Base-by-base conservation (phyloP, 345 rosid genomes). In the Eucalyptus guilfoylei region DNA sequence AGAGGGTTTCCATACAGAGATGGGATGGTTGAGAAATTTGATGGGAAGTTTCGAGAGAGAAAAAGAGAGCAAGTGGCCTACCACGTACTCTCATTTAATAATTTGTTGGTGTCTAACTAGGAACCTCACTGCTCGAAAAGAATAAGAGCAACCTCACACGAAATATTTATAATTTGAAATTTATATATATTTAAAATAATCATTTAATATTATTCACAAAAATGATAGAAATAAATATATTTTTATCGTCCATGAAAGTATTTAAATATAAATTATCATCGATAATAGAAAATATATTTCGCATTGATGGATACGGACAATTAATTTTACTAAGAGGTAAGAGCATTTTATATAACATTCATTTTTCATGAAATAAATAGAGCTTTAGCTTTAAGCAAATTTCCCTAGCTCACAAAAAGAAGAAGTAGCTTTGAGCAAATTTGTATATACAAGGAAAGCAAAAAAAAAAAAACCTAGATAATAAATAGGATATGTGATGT, bases 181-280 rank as follows among this genome's bases (percentile, higher is more conserved):
- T 2, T 6, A 50, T 19, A 21, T 19, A 16, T 54, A 0, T 17
- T 19, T 1, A 1, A 54, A 54, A 2, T 24, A 24, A 55, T 24
- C 13, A 55, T 55, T 55, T 55, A n/a, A 55, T 55, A 55, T 55
- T 10, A 9, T 23, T 55, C 30, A 10, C 58, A 55, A 24, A 24
- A 9, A 55, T 4, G 28, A 55, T 19, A 9, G 0, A 2, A 55
- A 21, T 0, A 21, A 23, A 55, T 55, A 55, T 24, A 24, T 4
- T 55, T 55, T 23, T 55, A 24, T 23, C 3, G 0, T 24, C 12
- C 13, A 9, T 24, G 0, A 23, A 55, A 9, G 1, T 4, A 55
- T 55, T 55, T 23, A 55, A 24, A 55, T 24, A 55, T 23, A 24
- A 55, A 24, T 23, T 55, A 55, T 55, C 28, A 24, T 55, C 6